Percentiles rank a stretch among this genome's conserved stretches.
These are phyloP conservation scores for Sugiyamaella grinbergsii DNA, from an alignment of 1,139 yeast species.

Conservation along the genomic window DNA sequence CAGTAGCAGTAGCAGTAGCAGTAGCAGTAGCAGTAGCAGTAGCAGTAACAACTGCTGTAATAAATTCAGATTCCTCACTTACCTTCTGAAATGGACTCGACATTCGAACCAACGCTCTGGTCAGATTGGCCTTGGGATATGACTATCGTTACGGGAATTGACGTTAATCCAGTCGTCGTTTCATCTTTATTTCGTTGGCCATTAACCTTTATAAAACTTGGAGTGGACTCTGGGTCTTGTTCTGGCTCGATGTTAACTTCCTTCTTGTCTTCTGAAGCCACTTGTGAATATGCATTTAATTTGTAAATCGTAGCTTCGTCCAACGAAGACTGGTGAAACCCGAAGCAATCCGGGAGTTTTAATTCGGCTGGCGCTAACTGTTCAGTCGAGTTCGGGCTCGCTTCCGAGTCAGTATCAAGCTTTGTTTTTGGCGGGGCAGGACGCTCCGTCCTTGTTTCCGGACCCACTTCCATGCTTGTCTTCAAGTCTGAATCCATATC, in stretches of 20 bases:
- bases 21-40: background rate
- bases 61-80: too few relatives aligned
- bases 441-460: background rate
- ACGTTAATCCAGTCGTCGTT: background rate
- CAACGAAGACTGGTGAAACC: conserved; percentile 13
- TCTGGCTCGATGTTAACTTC: background rate
- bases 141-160: background rate
- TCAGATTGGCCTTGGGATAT: conserved; percentile 2
- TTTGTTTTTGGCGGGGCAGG: background rate
- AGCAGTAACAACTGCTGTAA: too few relatives aligned
- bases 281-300: background rate
- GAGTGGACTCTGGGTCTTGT: too few relatives aligned
- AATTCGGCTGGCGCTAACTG: background rate
- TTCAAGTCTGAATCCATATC: background rate
- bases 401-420: background rate
- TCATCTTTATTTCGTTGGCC: too few relatives aligned
- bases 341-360: background rate
- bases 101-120: background rate
- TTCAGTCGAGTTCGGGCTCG: too few relatives aligned
- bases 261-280: background rate
- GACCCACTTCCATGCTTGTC: background rate
- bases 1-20: background rate
- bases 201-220: too few relatives aligned
- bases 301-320: conserved; percentile 13
- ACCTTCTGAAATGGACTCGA: background rate